Evolutionary conservation across 169 alveolate genomes (phyloP), one percentile per base, ranked within the genome.

Genomic region (Cryptosporidium meleagridis): DNA sequence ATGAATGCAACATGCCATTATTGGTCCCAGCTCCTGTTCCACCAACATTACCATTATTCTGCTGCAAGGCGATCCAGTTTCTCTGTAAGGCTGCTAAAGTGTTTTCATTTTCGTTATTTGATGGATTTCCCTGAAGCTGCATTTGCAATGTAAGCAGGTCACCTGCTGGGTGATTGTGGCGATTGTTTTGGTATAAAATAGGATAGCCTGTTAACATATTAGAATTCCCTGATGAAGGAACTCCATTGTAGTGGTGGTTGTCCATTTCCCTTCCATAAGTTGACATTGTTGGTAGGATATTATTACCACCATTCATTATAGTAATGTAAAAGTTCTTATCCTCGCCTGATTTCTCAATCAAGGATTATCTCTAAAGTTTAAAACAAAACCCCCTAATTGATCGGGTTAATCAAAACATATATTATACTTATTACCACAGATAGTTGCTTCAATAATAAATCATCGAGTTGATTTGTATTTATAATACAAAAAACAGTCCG

Each of bases 41-140:
- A 21, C 55, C 70, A 16, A 73, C 71, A 67, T 51, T 65, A 62
- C 55, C 55, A 48, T 80, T 59, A 44, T 67, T 80, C 62, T 80
- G 89, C 29, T 80, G 89, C 53, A 80, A 80, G 44, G 89, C 89
- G 29, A 80, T 80, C 89, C 89, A 80, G 55, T 80, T 80, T 35
- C 89, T 80, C 67, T 80, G 89, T 48, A 80, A 65, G 12, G 89
- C 89, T 62, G 89, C 89, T 31, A 80, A 10, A 21, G 89, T 80
- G 39, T 65, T 80, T 29, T 80, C 89, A 62, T 62, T 80, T 39
- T 80, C 89, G 62, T 67, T 80, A 35, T 72, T 72, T 18, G 89
- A 80, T 65, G 73, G 39, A 37, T 48, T 80, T 18, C 89, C 75
- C 12, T 80, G 89, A 37, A 80, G 67, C 26, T 80, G 89, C 89